Evolutionary conservation across 2,329 filamentous ascomycete genomes (phyloP).

Genomic region (Epichloe aotearoae): DNA sequence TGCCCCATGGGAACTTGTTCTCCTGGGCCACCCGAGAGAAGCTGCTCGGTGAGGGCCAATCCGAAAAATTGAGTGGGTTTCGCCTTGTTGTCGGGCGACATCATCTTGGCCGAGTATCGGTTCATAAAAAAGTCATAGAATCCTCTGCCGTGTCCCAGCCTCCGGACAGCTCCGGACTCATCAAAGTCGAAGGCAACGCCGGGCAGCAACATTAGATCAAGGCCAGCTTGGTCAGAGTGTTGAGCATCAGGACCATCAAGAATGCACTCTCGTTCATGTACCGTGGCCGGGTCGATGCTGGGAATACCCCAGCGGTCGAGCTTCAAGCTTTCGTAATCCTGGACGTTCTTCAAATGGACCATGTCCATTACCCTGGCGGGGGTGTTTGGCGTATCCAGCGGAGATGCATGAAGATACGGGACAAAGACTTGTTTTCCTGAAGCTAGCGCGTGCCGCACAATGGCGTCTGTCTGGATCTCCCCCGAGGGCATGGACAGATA

Average conservation of each 20-base stretch:
- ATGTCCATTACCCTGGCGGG: constrained; percentile 80
- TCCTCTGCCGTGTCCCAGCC: constrained; percentile 87
- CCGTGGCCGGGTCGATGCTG: constrained; percentile 55
- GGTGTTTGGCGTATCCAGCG: constrained; percentile 31
- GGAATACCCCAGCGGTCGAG: constrained; percentile 90
- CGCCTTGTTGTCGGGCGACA: constrained; percentile 19
- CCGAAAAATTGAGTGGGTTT: constrained; percentile 48
- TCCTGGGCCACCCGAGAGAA: constrained; percentile 45
- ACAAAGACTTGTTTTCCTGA: constrained; percentile 79
- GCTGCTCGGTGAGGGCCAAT: constrained; percentile 74
- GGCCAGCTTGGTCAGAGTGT: constrained; percentile 30
- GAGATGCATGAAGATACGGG: constrained; percentile 66
- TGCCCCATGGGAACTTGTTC: constrained; percentile 59
- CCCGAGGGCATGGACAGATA: constrained; percentile 87
- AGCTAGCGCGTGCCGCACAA: constrained; percentile 68
- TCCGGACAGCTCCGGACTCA: constrained; percentile 42
- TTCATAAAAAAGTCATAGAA: constrained; percentile 95
- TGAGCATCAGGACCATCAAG: constrained; percentile 46
- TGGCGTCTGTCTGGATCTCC: constrained; percentile 71
- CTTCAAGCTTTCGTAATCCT: constrained; percentile 66
- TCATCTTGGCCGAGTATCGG: constrained; percentile 45
- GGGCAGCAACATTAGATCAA: constrained; percentile 85
- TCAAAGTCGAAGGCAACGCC: constrained; percentile 79
- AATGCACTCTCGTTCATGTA: constrained; percentile 56
- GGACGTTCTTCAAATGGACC: constrained; percentile 60